Evolutionary conservation across 2,329 filamentous ascomycete genomes (phyloP).

Genomic region (Zelopaecilomyces penicillatus): DNA sequence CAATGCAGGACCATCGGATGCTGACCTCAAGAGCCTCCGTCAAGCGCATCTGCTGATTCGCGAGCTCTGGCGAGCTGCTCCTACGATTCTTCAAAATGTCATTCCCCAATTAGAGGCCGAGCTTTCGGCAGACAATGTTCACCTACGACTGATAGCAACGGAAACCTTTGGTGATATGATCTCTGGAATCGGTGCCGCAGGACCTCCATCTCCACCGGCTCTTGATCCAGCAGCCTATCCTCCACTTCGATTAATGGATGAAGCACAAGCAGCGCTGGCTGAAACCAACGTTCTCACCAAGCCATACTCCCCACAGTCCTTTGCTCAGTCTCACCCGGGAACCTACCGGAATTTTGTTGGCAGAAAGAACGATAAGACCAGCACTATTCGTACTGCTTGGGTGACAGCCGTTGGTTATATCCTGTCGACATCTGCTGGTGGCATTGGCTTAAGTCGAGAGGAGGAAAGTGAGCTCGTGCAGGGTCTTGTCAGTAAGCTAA

Average conservation of each 20-base stretch:
- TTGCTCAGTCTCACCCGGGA: conserved; percentile 69
- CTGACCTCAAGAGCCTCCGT: conserved; percentile 76
- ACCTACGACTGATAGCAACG: conserved; percentile 78
- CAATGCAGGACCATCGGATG: conserved; percentile 59
- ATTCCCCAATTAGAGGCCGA: conserved; percentile 91
- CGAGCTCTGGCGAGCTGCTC: conserved; percentile 88
- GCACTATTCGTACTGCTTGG: conserved; percentile 78
- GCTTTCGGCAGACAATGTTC: conserved; percentile 78
- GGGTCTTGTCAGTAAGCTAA: conserved; percentile 69
- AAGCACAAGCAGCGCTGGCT: conserved; percentile 33
- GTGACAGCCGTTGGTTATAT: conserved; percentile 77
- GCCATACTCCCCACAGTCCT: conserved; percentile 81
- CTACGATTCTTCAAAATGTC: conserved; percentile 82
- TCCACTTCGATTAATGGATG: conserved; percentile 57
- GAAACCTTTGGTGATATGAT: conserved; percentile 95
- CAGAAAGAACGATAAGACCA: conserved; percentile 77
- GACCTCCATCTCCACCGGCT: conserved; percentile 61
- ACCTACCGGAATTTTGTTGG: conserved; percentile 81
- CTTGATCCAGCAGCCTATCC: conserved; percentile 82
- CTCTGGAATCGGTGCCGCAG: conserved; percentile 84
- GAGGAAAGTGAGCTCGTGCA: conserved; percentile 71
- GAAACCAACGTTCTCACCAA: conserved; percentile 62
- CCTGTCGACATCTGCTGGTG: conserved; percentile 81
- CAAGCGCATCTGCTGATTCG: conserved; percentile 86
- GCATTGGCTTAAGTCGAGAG: conserved; percentile 74